Percentiles rank a stretch among this genome's conserved stretches.
These are phyloP conservation scores for Globisporangium lucens DNA, from an alignment of 352 stramenopile genomes.

Conservation along the genomic window DNA sequence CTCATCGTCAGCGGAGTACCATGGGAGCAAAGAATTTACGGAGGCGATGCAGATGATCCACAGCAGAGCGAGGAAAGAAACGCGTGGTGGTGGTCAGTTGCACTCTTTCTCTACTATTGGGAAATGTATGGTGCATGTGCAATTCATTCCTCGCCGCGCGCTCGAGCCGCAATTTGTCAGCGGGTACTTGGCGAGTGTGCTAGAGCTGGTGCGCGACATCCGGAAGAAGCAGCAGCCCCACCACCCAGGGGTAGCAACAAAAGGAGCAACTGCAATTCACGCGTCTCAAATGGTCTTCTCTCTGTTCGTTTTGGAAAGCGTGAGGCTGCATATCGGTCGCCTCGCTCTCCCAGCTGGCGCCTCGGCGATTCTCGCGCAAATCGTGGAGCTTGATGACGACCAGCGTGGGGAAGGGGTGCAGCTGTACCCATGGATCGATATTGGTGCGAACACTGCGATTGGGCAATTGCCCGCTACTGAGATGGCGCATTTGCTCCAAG, in stretches of 20 bases:
- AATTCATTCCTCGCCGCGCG: constrained; percentile 6
- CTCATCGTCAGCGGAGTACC: neutral
- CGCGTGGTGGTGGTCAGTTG: neutral
- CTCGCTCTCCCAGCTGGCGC: constrained; percentile 2
- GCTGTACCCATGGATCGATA: constrained; percentile 4
- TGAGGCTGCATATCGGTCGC: neutral
- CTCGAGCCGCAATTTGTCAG: neutral
- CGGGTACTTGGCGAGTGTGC: neutral
- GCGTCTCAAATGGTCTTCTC: neutral
- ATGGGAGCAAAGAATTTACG: neutral
- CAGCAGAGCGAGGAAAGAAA: neutral
- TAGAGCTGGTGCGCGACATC: neutral
- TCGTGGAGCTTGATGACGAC: constrained; percentile 1
- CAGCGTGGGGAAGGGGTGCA: neutral
- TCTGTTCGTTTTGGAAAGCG: neutral
- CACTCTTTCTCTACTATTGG: neutral
- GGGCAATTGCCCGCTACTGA: neutral
- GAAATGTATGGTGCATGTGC: constrained; percentile 5
- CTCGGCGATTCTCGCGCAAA: constrained; percentile 2
- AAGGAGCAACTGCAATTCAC: neutral
- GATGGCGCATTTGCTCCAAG: neutral
- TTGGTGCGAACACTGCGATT: neutral
- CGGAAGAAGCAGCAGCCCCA: neutral
- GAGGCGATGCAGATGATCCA: constrained; percentile 1
- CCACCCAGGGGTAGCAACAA: neutral